Conservation (phyloP, 805 yeast genomes). For the Candida hispaniensis region DNA sequence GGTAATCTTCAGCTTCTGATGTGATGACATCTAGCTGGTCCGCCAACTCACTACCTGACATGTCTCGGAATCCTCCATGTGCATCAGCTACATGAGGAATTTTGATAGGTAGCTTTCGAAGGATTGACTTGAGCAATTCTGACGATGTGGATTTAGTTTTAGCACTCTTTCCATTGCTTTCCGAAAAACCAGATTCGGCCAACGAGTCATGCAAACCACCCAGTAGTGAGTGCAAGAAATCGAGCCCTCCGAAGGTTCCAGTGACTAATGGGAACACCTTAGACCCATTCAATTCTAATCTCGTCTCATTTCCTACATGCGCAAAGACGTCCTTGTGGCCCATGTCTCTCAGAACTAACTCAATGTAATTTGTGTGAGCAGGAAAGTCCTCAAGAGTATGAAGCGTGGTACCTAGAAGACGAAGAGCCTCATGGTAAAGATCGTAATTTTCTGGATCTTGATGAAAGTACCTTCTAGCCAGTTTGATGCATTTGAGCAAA, state of each 20-base stretch:
- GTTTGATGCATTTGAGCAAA: constrained; percentile 18
- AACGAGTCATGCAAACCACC: constrained; percentile 22
- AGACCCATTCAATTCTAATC: constrained; percentile 19
- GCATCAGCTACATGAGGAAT: constrained; percentile 15
- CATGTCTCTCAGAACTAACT: constrained; percentile 20
- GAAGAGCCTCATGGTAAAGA: constrained; percentile 19
- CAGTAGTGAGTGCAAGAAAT: constrained; percentile 22
- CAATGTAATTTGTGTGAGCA: constrained; percentile 22
- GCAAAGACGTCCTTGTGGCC: constrained; percentile 22
- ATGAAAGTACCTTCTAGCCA: constrained; percentile 17
- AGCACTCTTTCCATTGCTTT: constrained; percentile 18
- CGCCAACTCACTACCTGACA: constrained; percentile 9
- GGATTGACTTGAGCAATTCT: constrained; percentile 11
- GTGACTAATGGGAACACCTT: constrained; percentile 23
- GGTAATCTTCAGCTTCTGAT: too few relatives aligned
- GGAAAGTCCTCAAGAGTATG: constrained; percentile 24
- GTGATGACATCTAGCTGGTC: constrained; percentile 13
- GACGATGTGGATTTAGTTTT: constrained; percentile 15
- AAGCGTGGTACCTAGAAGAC: constrained; percentile 22
- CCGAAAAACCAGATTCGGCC: constrained; percentile 21
- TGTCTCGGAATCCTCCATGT: constrained; percentile 15
- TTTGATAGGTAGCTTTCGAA: constrained; percentile 13
- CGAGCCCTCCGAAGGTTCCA: constrained; percentile 24
- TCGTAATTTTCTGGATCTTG: constrained; percentile 14
- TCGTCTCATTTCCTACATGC: constrained; percentile 22